Percentiles rank a stretch among this genome's conserved stretches.
Conservation (phyloP, 352 stramenopile species). For the Phytophthora hybrid region DNA sequence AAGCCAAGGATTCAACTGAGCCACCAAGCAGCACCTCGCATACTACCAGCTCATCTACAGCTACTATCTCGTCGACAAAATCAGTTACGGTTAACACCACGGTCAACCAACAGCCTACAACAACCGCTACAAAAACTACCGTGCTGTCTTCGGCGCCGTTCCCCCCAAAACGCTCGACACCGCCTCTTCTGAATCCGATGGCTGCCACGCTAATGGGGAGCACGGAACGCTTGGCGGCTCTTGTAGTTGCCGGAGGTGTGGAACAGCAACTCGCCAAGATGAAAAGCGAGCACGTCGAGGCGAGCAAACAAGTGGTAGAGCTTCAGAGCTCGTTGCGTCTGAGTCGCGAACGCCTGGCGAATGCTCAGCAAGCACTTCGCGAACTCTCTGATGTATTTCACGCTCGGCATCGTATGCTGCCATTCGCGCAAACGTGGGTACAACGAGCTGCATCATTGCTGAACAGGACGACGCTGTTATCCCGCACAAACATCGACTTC, state of each 20-base stretch:
- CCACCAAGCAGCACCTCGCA: constrained; percentile 9
- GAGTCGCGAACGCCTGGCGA: constrained; percentile 65
- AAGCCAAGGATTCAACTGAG: constrained; percentile 13
- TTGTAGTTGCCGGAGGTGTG: constrained; percentile 71
- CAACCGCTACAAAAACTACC: constrained; percentile 1
- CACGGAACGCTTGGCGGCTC: constrained; percentile 63
- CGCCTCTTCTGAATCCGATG: constrained; percentile 39
- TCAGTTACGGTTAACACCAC: constrained; percentile 5
- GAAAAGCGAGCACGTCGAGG: constrained; percentile 72
- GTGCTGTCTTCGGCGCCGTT: constrained; percentile 11
- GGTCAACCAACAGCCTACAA: constrained; percentile 9
- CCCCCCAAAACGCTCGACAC: constrained; percentile 14
- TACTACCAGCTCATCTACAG: constrained; percentile 3
- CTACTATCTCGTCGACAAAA: not conserved
- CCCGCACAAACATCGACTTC: constrained; percentile 40
- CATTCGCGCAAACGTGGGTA: constrained; percentile 68
- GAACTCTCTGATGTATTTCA: constrained; percentile 73
- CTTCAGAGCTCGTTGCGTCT: constrained; percentile 71
- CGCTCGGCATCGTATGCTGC: constrained; percentile 69
- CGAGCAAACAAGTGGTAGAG: constrained; percentile 75
- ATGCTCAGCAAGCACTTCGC: constrained; percentile 60
- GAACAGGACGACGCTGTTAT: constrained; percentile 55
- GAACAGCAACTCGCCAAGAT: constrained; percentile 80
- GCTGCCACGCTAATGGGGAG: constrained; percentile 46
- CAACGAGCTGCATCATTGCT: constrained; percentile 57